Evolutionary conservation across 441 rosid genomes (phyloP).

Genomic region (Adansonia madagascariensis): DNA sequence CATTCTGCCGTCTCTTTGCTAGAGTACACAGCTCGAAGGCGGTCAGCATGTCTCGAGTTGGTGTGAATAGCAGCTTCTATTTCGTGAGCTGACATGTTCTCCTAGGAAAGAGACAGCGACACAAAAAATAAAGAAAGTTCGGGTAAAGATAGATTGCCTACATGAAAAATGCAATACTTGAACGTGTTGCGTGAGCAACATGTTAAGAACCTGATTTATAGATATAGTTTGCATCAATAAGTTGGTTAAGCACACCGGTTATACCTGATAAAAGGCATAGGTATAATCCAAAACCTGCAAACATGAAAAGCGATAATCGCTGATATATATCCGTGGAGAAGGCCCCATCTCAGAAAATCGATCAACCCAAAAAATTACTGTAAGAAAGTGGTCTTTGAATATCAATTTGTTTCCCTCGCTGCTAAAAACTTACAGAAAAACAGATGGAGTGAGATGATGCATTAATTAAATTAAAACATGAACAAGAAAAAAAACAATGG

Average conservation of each 20-base stretch:
- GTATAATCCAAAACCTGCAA: constrained; percentile 71
- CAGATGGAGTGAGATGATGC: constrained; percentile 20
- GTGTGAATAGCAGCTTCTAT: constrained; percentile 80
- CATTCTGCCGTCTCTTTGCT: constrained; percentile 54
- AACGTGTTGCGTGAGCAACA: background rate
- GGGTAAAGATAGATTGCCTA: background rate
- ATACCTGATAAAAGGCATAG: constrained; percentile 88
- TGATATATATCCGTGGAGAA: constrained; percentile 85
- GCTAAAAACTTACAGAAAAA: constrained; percentile 37
- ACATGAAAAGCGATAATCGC: constrained; percentile 77
- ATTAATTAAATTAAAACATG: constrained; percentile 14
- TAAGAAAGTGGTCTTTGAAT: constrained; percentile 74
- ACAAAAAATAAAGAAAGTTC: background rate
- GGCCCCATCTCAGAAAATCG: constrained; percentile 96
- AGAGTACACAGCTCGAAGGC: constrained; percentile 65
- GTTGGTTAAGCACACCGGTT: background rate
- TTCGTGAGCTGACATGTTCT: constrained; percentile 69
- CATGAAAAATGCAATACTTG: background rate
- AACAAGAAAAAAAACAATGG: background rate
- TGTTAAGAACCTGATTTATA: background rate
- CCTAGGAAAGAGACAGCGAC: constrained; percentile 41
- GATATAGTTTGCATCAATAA: background rate
- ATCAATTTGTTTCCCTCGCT: constrained; percentile 80
- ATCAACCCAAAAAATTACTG: constrained; percentile 76
- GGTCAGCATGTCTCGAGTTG: constrained; percentile 84